Conservation (phyloP, 2,329 filamentous ascomycete genomes). For the Orbilia quercus region DNA sequence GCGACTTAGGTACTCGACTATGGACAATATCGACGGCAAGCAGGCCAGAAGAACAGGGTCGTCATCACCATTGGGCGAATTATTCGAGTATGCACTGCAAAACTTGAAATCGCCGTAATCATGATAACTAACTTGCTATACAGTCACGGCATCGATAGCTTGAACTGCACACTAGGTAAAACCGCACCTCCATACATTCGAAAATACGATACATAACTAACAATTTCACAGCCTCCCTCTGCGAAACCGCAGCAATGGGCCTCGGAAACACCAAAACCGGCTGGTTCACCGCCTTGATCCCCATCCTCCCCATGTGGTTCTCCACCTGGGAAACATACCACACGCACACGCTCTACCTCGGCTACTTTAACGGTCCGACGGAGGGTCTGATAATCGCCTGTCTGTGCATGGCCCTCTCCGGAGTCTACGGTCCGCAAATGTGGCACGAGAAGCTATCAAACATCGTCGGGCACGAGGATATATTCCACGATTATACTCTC, state of each 20-base stretch:
- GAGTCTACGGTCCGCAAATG: constrained; percentile 86
- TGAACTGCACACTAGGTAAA: constrained; percentile 84
- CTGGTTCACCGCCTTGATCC: constrained; percentile 89
- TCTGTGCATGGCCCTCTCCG: constrained; percentile 84
- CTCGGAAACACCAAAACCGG: constrained; percentile 85
- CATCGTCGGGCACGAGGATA: constrained; percentile 71
- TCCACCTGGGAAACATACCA: constrained; percentile 99
- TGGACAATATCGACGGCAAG: constrained; percentile 99
- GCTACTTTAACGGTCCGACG: constrained; percentile 95
- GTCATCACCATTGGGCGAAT: constrained; percentile 91
- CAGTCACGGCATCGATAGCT: constrained; percentile 92
- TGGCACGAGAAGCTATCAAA: constrained; percentile 82
- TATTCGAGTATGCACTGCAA: constrained; percentile 77
- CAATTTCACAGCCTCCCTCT: constrained; percentile 72
- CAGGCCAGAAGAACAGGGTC: constrained; percentile 94
- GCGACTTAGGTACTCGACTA: constrained; percentile 78
- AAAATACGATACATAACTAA: constrained; percentile 15
- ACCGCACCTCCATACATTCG: background rate
- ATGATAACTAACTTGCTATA: constrained; percentile 21
- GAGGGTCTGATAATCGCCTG: constrained; percentile 93
- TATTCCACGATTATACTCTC: constrained; percentile 78
- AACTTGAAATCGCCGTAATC: constrained; percentile 4
- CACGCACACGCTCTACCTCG: constrained; percentile 94
- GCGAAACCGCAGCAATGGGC: constrained; percentile 93
- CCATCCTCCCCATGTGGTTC: constrained; percentile 98